These are phyloP conservation scores for Cladophialophora psammophila DNA, from an alignment of 2,329 filamentous ascomycete species.

Conservation along the genomic window DNA sequence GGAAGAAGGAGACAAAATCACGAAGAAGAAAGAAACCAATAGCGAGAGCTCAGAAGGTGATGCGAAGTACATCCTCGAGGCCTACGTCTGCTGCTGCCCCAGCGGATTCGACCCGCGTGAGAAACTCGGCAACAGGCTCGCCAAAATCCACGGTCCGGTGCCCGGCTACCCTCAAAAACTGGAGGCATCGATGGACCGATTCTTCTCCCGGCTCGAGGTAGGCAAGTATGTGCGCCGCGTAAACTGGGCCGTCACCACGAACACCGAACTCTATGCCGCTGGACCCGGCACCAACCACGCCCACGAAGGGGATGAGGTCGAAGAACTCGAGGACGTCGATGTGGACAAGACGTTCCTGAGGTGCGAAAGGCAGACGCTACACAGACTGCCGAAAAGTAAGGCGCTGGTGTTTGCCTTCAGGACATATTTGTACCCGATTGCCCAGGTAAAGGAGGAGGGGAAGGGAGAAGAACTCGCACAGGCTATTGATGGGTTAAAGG, in stretches of 20 bases:
- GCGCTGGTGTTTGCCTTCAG: conserved; percentile 69
- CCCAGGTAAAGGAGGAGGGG: conserved; percentile 64
- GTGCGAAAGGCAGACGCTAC: conserved; percentile 68
- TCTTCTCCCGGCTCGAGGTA: conserved; percentile 62
- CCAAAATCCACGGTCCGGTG: conserved; percentile 65
- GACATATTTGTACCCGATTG: conserved; percentile 66
- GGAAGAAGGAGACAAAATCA: conserved; percentile 38
- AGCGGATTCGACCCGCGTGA: conserved; percentile 64
- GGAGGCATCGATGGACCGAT: conserved; percentile 67
- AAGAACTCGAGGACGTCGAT: conserved; percentile 51
- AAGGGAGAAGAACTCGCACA: conserved; percentile 59
- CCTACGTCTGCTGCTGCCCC: conserved; percentile 64
- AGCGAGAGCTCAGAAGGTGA: conserved; percentile 16
- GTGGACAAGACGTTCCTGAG: conserved; percentile 60
- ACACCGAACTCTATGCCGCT: conserved; percentile 51
- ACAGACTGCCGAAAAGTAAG: conserved; percentile 61
- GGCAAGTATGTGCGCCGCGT: conserved; percentile 63
- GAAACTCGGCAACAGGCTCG: conserved; percentile 62
- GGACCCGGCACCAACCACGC: conserved; percentile 46
- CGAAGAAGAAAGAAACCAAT: conserved; percentile 16
- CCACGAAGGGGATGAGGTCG: conserved; percentile 38
- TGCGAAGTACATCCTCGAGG: conserved; percentile 62
- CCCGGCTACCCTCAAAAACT: conserved; percentile 65
- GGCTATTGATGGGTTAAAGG: conserved; percentile 66
- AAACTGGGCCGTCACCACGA: conserved; percentile 58